phyloP scores from a whole-genome alignment of 352 stramenopile genomes.

The Salisapilia sapeloensis region DNA sequence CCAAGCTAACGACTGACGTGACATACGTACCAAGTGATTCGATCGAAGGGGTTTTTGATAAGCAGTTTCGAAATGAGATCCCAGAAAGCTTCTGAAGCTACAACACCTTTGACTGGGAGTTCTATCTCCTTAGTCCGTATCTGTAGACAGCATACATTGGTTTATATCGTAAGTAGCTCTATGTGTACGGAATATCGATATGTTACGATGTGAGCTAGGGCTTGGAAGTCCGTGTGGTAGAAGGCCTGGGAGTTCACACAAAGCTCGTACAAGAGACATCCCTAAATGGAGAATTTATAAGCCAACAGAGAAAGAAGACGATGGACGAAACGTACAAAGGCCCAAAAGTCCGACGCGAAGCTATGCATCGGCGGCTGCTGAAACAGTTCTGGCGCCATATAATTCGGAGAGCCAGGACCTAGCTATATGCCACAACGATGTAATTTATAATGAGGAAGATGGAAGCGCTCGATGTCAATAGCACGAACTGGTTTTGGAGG shows the following conservation, averaged over 20 bases:
- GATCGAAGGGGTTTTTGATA: constrained; percentile 46
- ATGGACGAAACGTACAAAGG: constrained; percentile 18
- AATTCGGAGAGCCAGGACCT: constrained; percentile 64
- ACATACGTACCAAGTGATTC: constrained; percentile 48
- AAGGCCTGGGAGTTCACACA: constrained; percentile 47
- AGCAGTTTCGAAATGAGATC: constrained; percentile 38
- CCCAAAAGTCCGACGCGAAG: constrained; percentile 83
- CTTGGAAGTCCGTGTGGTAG: constrained; percentile 48
- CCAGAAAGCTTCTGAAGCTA: constrained; percentile 37
- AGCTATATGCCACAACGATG: constrained; percentile 16
- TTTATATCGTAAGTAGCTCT: background rate
- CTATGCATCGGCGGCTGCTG: constrained; percentile 64
- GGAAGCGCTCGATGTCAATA: constrained; percentile 1
- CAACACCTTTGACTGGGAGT: constrained; percentile 20
- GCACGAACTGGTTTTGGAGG: constrained; percentile 13
- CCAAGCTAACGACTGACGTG: background rate
- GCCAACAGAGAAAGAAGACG: background rate
- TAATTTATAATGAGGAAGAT: background rate
- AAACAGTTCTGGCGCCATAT: constrained; percentile 89
- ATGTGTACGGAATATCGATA: background rate
- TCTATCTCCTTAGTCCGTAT: constrained; percentile 44
- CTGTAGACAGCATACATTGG: constrained; percentile 9
- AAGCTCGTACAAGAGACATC: constrained; percentile 67
- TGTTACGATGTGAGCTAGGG: constrained; percentile 49
- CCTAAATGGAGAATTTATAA: constrained; percentile 10